A percentile compares a stretch with the other conserved stretches of the same genome.
These are phyloP conservation scores for Saturnispora quitensis DNA, from an alignment of 805 yeast species.

Conservation along the genomic window DNA sequence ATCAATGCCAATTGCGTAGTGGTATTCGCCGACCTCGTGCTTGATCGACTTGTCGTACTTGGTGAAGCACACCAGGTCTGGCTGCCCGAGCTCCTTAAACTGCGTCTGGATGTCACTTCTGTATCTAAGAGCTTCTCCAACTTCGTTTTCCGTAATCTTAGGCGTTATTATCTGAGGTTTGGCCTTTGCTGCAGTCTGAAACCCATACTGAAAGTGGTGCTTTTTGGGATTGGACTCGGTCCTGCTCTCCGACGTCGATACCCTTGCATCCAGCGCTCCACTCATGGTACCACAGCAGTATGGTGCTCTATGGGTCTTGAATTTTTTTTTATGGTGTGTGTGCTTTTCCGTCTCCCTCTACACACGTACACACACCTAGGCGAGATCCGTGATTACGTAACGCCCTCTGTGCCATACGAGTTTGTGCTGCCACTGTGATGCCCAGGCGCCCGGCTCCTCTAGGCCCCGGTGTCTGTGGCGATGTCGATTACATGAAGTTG, in stretches of 20 bases:
- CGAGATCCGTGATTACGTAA: too few relatives aligned
- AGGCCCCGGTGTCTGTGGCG: too few relatives aligned
- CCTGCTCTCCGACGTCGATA: not conserved
- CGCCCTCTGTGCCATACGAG: too few relatives aligned
- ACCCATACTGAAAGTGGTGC: not conserved
- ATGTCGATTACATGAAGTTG: too few relatives aligned
- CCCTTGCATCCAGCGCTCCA: not conserved
- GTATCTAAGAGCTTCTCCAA: constrained; percentile 45
- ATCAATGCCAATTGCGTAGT: constrained; percentile 45
- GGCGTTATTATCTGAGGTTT: constrained; percentile 19
- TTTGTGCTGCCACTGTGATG: too few relatives aligned
- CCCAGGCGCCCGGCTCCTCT: too few relatives aligned
- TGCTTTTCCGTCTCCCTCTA: not conserved
- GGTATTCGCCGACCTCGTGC: constrained; percentile 47
- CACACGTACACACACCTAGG: too few relatives aligned
- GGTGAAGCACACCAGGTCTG: constrained; percentile 58
- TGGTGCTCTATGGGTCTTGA: not conserved
- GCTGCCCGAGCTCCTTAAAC: constrained; percentile 58
- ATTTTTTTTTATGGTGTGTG: not conserved
- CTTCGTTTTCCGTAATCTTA: constrained; percentile 37
- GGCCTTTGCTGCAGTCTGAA: constrained; percentile 7
- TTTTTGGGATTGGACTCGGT: not conserved
- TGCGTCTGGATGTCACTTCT: constrained; percentile 36
- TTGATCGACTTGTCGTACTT: constrained; percentile 33
- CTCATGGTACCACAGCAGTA: not conserved